Conservation (phyloP, 495 filamentous ascomycete genomes). For the Hypoxylon cercidicola region DNA sequence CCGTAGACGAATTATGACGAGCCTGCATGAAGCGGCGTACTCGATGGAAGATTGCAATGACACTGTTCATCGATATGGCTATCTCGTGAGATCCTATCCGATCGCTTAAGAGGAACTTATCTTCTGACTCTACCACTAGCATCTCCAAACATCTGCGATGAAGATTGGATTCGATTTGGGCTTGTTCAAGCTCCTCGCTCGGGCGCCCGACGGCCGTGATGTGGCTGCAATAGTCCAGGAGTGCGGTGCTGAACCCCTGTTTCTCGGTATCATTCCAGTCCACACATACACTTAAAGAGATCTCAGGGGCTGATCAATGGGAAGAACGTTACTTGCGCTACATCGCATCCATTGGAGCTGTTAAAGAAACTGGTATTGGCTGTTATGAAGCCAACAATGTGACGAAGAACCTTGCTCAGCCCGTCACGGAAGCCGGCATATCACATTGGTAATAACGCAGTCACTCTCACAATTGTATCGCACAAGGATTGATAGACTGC, state of each 20-base stretch:
- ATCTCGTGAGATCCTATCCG: background rate
- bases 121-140: background rate
- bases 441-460: too few species aligned
- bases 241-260: background rate
- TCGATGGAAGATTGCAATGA: background rate
- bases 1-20: background rate
- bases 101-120: background rate
- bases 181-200: conserved; percentile 3
- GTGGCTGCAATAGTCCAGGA: background rate
- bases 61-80: background rate
- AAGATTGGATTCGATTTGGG: conserved; percentile 1
- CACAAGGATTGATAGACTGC: background rate
- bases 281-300: too few species aligned
- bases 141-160: background rate
- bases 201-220: too few species aligned
- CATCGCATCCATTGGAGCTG: too few species aligned
- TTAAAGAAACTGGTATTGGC: too few species aligned
- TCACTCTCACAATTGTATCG: background rate
- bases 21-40: background rate
- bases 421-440: conserved; percentile 23
- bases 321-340: too few species aligned
- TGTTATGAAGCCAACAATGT: too few species aligned
- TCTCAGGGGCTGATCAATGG: too few species aligned
- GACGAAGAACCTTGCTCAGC: too few species aligned
- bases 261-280: background rate